Base-by-base conservation (phyloP, 129 eudicot genomes). In the Centrapalus pauciflorus region DNA sequence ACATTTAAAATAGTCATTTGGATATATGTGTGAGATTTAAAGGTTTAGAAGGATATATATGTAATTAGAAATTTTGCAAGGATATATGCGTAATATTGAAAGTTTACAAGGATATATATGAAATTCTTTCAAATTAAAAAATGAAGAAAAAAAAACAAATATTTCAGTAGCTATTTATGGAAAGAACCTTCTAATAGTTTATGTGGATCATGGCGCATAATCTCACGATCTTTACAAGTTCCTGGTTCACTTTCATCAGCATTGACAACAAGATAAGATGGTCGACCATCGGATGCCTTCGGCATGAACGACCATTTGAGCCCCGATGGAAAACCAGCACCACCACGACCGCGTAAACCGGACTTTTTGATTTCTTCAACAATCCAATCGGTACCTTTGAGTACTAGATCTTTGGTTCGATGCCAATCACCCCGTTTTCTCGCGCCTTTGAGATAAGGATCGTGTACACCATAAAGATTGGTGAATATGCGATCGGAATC, bases 261-360 rank as follows among this genome's bases (percentile, higher is more conserved):
- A 74, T 90, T 90, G 25, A 87, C 92, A 33, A 90, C 95, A 57
- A 87, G 93, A 69, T 87, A 90, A 7, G 93, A 74, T 14, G 95
- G 93, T 28, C 93, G 93, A 24, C 95, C 93, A 59, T 87, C 95
- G 25, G 97, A 75, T 14, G 56, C 77, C 70, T 87, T 90, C 2
- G 97, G 97, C 97, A 90, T 90, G 66, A 90, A 90, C 11, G 95
- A 87, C 97, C 95, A 90, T 66, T 90, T 90, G 6, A 90, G 90
- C 13, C 97, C 97, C 4, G 97, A 84, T 1, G 95, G 90, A 74
- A 90, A 90, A 34, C 97, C 97, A 48, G 95, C 97, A 4, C 97
- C 97, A 76, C 97, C 97, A 46, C 96, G 95, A 7, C 97, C 97
- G 25, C 93, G 89, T 58, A 90, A 86, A 27, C 97, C 97, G 19